phyloP scores from a whole-genome alignment of 1,284 basidiomycete genomes.

The Ustilago loliicola region DNA sequence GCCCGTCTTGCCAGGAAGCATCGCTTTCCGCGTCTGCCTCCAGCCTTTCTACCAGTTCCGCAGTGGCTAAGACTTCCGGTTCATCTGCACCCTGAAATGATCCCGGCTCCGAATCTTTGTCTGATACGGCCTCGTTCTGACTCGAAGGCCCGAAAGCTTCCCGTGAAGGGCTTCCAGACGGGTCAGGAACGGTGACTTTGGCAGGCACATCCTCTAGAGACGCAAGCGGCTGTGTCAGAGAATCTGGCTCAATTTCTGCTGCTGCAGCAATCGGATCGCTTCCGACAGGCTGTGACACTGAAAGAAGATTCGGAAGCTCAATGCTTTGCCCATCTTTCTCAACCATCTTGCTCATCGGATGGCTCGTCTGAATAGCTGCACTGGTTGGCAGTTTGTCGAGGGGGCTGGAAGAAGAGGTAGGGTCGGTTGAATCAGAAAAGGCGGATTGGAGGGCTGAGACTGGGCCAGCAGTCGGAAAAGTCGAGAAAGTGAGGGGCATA shows the following conservation, averaged over 20 bases:
- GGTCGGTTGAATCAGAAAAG: slow-evolving; percentile 4
- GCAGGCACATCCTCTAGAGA: too few species aligned
- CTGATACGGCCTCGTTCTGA: background rate
- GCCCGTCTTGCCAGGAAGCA: background rate
- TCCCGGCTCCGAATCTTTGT: background rate
- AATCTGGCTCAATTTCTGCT: too few species aligned
- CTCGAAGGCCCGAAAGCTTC: background rate
- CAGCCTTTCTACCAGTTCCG: background rate
- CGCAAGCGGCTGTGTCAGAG: too few species aligned
- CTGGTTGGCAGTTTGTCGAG: background rate
- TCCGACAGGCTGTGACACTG: background rate
- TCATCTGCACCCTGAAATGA: background rate
- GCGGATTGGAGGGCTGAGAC: background rate
- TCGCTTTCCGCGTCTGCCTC: background rate
- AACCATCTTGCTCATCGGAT: background rate
- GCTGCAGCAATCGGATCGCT: too few species aligned
- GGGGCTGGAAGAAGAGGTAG: background rate
- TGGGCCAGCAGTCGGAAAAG: background rate
- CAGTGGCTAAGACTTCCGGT: background rate
- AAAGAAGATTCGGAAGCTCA: too few species aligned
- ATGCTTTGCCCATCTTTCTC: background rate
- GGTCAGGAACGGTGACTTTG: too few species aligned
- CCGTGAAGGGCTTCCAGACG: background rate
- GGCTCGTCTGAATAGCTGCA: background rate
- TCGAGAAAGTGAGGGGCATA: background rate